Percentiles rank a stretch among this genome's conserved stretches.
These are phyloP conservation scores for Bimuria novae-zelandiae DNA, from an alignment of 2,329 filamentous ascomycete species.

Conservation along the genomic window DNA sequence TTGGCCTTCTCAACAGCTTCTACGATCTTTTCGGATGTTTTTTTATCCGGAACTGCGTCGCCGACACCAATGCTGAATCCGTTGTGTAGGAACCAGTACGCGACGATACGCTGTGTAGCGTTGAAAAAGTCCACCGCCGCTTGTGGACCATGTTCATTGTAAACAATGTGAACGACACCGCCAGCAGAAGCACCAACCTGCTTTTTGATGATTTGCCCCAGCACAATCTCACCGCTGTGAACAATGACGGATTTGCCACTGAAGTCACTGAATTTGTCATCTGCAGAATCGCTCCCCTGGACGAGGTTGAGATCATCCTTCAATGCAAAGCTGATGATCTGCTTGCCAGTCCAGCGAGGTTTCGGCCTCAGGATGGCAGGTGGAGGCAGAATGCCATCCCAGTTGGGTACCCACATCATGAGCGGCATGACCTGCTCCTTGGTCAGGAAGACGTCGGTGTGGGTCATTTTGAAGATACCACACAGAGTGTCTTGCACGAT, in stretches of 20 bases:
- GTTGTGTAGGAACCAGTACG: conserved; percentile 95
- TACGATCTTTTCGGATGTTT: conserved; percentile 84
- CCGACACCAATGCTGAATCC: conserved; percentile 98
- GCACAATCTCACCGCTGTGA: conserved; percentile 85
- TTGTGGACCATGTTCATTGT: conserved; percentile 87
- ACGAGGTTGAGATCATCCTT: conserved; percentile 79
- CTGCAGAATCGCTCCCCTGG: conserved; percentile 61
- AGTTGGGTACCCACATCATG: conserved; percentile 95
- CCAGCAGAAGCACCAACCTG: conserved; percentile 86
- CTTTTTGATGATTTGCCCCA: conserved; percentile 91
- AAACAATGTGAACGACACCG: conserved; percentile 93
- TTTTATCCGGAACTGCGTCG: conserved; percentile 90
- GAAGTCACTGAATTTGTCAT: conserved; percentile 63
- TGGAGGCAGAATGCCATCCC: conserved; percentile 92
- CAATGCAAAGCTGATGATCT: conserved; percentile 92
- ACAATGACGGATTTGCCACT: conserved; percentile 81
- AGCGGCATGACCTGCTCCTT: conserved; percentile 95
- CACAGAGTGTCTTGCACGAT: conserved; percentile 98
- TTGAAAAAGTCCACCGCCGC: conserved; percentile 95
- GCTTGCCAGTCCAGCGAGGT: conserved; percentile 97
- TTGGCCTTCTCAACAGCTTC: conserved; percentile 82
- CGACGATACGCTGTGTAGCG: conserved; percentile 89
- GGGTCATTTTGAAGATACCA: conserved; percentile 86
- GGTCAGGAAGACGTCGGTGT: conserved; percentile 90
- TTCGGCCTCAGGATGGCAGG: conserved; percentile 93